A percentile compares a stretch with the other conserved stretches of the same genome.
These are phyloP conservation scores for Microdochium trichocladiopsis DNA, from an alignment of 2,329 filamentous ascomycete genomes.

Conservation along the genomic window DNA sequence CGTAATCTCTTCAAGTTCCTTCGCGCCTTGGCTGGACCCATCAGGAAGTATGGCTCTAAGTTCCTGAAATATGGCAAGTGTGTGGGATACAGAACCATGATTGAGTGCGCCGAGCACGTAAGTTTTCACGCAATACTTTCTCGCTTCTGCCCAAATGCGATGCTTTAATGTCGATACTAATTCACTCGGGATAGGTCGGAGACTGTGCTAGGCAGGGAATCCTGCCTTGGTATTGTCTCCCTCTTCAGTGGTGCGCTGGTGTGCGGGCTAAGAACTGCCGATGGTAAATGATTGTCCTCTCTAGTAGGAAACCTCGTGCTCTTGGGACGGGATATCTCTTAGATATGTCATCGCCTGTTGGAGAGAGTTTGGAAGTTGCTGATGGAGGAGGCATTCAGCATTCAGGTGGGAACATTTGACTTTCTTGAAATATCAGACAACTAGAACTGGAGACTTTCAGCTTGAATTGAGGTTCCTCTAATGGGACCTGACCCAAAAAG, in stretches of 20 bases:
- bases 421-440: background rate
- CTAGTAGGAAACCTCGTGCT: background rate
- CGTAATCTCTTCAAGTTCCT: background rate
- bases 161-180: background rate
- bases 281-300: background rate
- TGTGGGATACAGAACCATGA: background rate
- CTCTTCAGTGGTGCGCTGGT: background rate
- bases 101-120: background rate
- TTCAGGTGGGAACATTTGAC: background rate
- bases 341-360: background rate
- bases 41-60: background rate
- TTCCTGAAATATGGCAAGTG: background rate
- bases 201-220: background rate
- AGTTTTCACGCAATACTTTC: background rate
- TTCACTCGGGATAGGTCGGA: background rate
- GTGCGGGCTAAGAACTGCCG: background rate
- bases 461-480: background rate
- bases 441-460: background rate
- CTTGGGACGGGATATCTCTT: background rate
- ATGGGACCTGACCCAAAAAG: background rate
- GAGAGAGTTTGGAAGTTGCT: background rate
- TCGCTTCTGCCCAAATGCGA: background rate
- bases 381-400: background rate
- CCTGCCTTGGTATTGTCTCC: background rate
- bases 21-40: background rate